These are phyloP conservation scores for Kuraishia borneana DNA, from an alignment of 805 yeast genomes.

Conservation along the genomic window DNA sequence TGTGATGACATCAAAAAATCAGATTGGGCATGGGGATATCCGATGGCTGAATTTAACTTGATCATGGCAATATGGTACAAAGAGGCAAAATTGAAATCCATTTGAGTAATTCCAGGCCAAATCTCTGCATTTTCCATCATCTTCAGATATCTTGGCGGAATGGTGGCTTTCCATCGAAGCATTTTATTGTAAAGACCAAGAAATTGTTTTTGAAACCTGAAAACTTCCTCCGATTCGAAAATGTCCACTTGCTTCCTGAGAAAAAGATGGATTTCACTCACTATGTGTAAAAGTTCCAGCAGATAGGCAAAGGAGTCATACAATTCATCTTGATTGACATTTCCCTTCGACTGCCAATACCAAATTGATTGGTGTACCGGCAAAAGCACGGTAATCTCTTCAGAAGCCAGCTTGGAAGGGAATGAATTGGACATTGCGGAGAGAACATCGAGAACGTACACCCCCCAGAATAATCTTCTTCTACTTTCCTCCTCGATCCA, in stretches of 20 bases:
- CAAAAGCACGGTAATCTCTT: conserved; percentile 8
- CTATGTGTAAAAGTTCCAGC: conserved; percentile 8
- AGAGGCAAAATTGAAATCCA: conserved; percentile 7
- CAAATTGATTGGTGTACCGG: conserved; percentile 9
- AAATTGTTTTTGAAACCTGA: conserved; percentile 8
- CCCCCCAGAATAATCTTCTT: conserved; percentile 22
- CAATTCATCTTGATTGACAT: conserved; percentile 5
- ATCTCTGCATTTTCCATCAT: conserved; percentile 4
- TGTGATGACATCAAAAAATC: conserved; percentile 10
- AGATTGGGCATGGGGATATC: conserved; percentile 14
- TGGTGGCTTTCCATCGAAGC: conserved; percentile 8
- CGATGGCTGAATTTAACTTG: conserved; percentile 13
- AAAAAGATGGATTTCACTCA: conserved; percentile 9
- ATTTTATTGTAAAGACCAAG: conserved; percentile 6
- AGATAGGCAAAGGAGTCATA: conserved; percentile 12
- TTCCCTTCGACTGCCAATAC: conserved; percentile 5
- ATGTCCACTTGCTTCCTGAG: conserved; percentile 9
- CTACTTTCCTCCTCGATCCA: conserved; percentile 28
- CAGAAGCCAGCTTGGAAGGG: conserved; percentile 11
- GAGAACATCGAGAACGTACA: conserved; percentile 22
- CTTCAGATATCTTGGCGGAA: conserved; percentile 6
- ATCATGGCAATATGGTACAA: conserved; percentile 11
- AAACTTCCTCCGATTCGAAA: conserved; percentile 7
- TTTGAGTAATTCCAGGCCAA: conserved; percentile 5
- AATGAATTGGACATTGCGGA: conserved; percentile 25